Conservation (phyloP, 2,329 filamentous ascomycete species). For the Bimuria novae-zelandiae region DNA sequence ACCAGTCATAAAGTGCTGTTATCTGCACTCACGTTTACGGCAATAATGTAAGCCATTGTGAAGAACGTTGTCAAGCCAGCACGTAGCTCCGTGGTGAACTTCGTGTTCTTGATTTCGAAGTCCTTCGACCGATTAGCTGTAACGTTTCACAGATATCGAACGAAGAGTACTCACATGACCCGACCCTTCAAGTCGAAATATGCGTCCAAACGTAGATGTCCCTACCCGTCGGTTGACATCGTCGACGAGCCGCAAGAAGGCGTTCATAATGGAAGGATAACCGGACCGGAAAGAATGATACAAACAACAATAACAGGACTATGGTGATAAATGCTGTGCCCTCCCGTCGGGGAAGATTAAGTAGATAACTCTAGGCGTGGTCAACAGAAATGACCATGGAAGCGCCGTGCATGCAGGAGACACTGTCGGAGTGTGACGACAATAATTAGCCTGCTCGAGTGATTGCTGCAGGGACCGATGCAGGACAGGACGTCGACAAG, state of each 20-base stretch:
- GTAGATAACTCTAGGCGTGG: neutral
- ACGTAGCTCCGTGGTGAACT: constrained; percentile 81
- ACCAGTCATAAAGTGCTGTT: neutral
- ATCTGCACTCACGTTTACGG: constrained; percentile 30
- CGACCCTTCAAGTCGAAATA: constrained; percentile 78
- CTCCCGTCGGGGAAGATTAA: constrained; percentile 3
- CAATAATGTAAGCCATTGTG: constrained; percentile 51
- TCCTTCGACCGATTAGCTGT: constrained; percentile 53
- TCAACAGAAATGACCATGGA: constrained; percentile 1
- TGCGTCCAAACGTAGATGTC: constrained; percentile 44
- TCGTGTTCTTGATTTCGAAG: constrained; percentile 72
- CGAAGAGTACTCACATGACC: constrained; percentile 69
- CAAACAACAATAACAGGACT: neutral
- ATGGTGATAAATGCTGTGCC: neutral
- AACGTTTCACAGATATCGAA: neutral
- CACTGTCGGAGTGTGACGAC: neutral
- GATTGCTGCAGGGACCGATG: constrained; percentile 10
- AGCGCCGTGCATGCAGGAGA: constrained; percentile 3
- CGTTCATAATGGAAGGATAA: constrained; percentile 28
- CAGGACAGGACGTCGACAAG: constrained; percentile 13
- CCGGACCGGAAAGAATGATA: neutral
- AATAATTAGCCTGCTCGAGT: constrained; percentile 18
- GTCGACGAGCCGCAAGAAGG: constrained; percentile 22
- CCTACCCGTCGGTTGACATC: constrained; percentile 32
- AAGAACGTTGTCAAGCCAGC: constrained; percentile 75